Base-by-base conservation (phyloP, 73 alveolate species). In the Blepharisma stoltei region DNA sequence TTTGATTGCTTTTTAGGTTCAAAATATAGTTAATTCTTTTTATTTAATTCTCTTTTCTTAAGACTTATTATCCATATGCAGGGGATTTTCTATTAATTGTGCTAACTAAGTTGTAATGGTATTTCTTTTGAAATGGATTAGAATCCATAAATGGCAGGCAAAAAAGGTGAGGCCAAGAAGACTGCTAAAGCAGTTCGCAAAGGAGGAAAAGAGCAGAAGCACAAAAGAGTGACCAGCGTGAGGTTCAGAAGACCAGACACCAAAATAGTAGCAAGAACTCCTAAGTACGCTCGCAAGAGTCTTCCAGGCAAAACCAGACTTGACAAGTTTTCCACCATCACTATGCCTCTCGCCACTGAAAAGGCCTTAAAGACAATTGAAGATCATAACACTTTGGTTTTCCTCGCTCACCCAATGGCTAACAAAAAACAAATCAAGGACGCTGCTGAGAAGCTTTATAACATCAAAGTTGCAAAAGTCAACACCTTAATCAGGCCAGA, bases 401-500 rank as follows among this genome's bases (percentile, higher is more conserved):
- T 90, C 83, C 54, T 90, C 81, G 92, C 79, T 47, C 86, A 87
- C 89, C 50, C 76, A 50, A 54, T 80, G 55, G 90, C 96, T 46
- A 86, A 82, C 93, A 90, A 90, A 85, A 71, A 55, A 66, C 80
- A 87, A 90, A 87, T 90, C 89, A 87, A 83, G 90, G 83, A 86
- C 43, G 93, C 94, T 21, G 92, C 83, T 81, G 82, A 87, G 71
- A 86, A 90, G 67, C 83, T 90, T 71, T 87, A 82, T 77, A 83
- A 80, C 76, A 73, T 76, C 88, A 78, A 83, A 54, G 84, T 83
- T 55, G 69, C 86, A 65, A 83, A 81, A 69, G 92, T 90, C 77
- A 90, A 90, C 89, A 90, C 97, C 67, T 86, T 87, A 52, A 89
- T 87, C 90, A 78, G 87, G 54, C 94, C 97, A 20, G 97, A 90